Conservation (phyloP, 1,284 basidiomycete genomes). For the Microbotryomycetes sp. region DNA sequence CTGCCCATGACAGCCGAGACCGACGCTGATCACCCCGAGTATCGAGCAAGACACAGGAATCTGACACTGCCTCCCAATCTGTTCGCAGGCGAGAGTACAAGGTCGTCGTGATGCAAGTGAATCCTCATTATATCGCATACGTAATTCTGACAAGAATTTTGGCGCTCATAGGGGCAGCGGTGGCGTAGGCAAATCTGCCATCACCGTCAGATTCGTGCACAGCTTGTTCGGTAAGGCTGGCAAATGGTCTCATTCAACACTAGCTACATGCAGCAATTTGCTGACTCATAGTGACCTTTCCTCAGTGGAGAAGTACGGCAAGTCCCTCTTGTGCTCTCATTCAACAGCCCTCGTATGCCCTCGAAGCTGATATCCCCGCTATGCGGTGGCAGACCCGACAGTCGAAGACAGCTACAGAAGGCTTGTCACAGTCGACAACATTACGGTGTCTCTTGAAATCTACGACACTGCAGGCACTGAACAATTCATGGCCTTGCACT, state of each 20-base stretch:
- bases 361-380: neutral
- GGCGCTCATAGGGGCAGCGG: conserved; percentile 25
- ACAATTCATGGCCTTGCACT: conserved; percentile 44
- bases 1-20: too few species aligned
- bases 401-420: conserved; percentile 44
- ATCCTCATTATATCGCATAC: neutral
- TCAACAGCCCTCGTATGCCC: too few species aligned
- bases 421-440: conserved; percentile 42
- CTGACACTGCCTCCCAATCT: too few species aligned
- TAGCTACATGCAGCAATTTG: conserved; percentile 57
- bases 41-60: too few species aligned
- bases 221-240: conserved; percentile 62
- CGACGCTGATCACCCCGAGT: too few species aligned
- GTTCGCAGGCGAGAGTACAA: conserved; percentile 21
- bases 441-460: conserved; percentile 59
- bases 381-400: conserved; percentile 37
- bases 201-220: conserved; percentile 61
- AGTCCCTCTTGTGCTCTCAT: conserved; percentile 1
- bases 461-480: conserved; percentile 85
- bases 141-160: neutral
- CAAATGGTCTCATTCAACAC: conserved; percentile 41
- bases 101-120: conserved; percentile 20
- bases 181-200: conserved; percentile 69
- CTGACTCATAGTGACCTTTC: conserved; percentile 54
- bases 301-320: conserved; percentile 27